phyloP scores from a whole-genome alignment of 345 rosid species.

The Anacardium occidentale region DNA sequence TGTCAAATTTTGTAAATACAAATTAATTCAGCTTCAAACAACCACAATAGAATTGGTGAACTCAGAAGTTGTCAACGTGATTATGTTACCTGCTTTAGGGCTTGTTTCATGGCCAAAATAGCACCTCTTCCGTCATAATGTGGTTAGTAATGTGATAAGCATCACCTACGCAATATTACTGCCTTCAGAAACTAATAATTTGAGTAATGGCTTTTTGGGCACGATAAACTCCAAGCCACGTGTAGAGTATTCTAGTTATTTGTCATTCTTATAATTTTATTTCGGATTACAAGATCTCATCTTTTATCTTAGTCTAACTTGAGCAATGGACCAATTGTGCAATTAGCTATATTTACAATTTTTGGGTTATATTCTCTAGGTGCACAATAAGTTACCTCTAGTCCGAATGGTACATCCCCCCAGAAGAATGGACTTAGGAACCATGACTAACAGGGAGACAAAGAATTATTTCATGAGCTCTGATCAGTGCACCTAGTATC shows the following conservation, averaged over 20 bases:
- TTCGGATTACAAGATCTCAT: background rate
- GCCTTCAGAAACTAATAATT: constrained; percentile 17
- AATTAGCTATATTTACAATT: background rate
- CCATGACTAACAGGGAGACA: background rate
- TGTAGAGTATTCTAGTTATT: background rate
- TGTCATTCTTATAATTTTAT: background rate
- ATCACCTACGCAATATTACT: constrained; percentile 55
- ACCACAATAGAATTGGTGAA: background rate
- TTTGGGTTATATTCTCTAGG: background rate
- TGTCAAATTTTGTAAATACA: background rate
- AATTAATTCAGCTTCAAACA: background rate
- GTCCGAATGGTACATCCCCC: constrained; percentile 4
- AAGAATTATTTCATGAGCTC: background rate
- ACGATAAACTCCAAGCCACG: background rate
- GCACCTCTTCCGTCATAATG: constrained; percentile 92
- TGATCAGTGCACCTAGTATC: background rate
- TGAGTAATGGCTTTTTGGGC: background rate
- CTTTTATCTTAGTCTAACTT: background rate
- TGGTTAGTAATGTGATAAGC: constrained; percentile 93
- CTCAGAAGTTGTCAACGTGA: background rate
- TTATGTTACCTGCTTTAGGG: constrained; percentile 62
- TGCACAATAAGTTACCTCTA: constrained; percentile 5
- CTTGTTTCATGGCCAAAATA: constrained; percentile 80
- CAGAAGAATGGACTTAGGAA: constrained; percentile 8
- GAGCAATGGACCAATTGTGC: constrained; percentile 3